These are phyloP conservation scores for Lentinula lateritia DNA, from an alignment of 768 basidiomycete species.

Conservation along the genomic window DNA sequence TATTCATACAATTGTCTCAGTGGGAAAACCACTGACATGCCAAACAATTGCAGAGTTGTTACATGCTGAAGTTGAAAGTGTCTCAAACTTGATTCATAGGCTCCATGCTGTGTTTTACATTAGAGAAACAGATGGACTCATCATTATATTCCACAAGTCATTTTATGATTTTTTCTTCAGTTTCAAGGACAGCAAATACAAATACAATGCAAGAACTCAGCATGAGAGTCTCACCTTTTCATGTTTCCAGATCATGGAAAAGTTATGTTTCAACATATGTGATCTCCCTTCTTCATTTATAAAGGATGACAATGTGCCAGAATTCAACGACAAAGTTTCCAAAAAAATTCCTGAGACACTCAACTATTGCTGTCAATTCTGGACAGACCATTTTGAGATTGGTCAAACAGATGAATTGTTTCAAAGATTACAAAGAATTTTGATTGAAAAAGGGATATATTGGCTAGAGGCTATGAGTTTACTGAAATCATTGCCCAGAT, in stretches of 20 bases:
- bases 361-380: slow-evolving; percentile 2
- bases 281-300: slow-evolving; percentile 3
- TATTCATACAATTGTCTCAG: background rate
- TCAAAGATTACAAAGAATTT: too few relatives aligned
- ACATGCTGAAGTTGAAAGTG: background rate
- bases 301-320: background rate
- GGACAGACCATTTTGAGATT: background rate
- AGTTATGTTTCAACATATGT: slow-evolving; percentile 7
- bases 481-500: background rate
- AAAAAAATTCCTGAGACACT: background rate
- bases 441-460: background rate
- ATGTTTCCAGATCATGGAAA: background rate
- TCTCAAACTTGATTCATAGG: background rate
- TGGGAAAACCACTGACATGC: background rate
- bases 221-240: background rate
- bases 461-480: slow-evolving; percentile 8
- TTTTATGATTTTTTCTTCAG: background rate
- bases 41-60: background rate
- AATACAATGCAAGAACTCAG: background rate
- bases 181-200: too few relatives aligned
- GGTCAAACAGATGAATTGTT: background rate
- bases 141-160: background rate
- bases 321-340: background rate
- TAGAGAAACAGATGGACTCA: background rate
- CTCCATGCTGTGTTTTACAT: background rate